Evolutionary conservation across 2,329 filamentous ascomycete species (phyloP).

Genomic region (Leptographium flavum): DNA sequence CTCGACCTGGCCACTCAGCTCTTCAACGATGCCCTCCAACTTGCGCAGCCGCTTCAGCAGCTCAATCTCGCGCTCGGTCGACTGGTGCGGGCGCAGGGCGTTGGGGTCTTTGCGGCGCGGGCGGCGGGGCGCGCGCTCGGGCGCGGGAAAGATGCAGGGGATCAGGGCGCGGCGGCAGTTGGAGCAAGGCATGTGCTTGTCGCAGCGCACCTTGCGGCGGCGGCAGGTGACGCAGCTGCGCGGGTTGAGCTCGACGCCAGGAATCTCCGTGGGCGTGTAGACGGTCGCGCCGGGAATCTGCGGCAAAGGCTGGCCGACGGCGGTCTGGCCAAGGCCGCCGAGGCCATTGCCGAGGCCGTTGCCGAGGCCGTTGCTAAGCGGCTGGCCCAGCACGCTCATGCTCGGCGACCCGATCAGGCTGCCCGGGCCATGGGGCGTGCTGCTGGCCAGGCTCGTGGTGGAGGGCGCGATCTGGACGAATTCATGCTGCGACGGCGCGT

Average conservation of each 20-base stretch:
- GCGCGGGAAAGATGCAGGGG: constrained; percentile 33
- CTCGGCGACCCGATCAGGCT: neutral
- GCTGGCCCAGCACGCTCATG: neutral
- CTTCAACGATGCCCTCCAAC: constrained; percentile 62
- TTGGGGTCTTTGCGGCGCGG: constrained; percentile 49
- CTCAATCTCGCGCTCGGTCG: constrained; percentile 50
- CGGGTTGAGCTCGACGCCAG: constrained; percentile 18
- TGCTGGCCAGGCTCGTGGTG: neutral
- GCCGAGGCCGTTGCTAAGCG: constrained; percentile 2
- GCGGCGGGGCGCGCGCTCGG: constrained; percentile 37
- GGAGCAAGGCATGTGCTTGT: constrained; percentile 40
- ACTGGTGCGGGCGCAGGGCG: constrained; percentile 35
- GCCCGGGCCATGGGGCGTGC: neutral
- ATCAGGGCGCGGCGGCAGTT: constrained; percentile 40
- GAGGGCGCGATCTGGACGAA: constrained; percentile 1
- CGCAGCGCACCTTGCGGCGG: constrained; percentile 41
- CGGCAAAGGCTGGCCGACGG: constrained; percentile 8
- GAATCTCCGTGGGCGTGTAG: constrained; percentile 14
- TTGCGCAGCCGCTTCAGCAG: constrained; percentile 58
- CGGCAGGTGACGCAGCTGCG: constrained; percentile 38
- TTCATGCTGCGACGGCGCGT: neutral
- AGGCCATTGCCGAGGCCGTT: neutral
- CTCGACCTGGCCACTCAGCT: constrained; percentile 50
- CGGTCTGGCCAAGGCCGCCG: constrained; percentile 1
- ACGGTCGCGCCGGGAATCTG: constrained; percentile 15